phyloP scores from a whole-genome alignment of 306 rosid genomes.

The Pterocarpus macrocarpus region DNA sequence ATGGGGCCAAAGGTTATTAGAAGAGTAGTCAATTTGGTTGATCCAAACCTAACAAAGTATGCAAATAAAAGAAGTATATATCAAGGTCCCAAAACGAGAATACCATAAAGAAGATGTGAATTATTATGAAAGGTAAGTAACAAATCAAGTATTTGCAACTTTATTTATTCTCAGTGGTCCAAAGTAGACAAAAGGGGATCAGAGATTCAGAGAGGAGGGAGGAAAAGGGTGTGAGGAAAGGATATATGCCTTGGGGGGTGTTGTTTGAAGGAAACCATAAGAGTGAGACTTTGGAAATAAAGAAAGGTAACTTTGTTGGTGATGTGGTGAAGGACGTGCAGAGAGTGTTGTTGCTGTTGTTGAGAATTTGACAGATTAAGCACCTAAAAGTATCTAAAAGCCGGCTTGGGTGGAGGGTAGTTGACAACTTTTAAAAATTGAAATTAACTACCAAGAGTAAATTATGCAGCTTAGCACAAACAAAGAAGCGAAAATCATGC shows the following conservation, averaged over 20 bases:
- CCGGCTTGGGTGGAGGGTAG: slow-evolving; percentile 27
- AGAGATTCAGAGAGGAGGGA: neutral
- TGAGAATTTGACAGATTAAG: slow-evolving; percentile 17
- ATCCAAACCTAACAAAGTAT: slow-evolving; percentile 47
- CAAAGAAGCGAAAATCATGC: slow-evolving; percentile 5
- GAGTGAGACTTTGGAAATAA: neutral
- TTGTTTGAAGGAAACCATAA: slow-evolving; percentile 22
- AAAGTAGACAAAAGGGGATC: slow-evolving; percentile 40
- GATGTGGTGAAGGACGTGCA: slow-evolving; percentile 21
- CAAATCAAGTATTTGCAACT: slow-evolving; percentile 24
- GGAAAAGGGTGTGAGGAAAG: slow-evolving; percentile 23
- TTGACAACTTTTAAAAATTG: slow-evolving; percentile 27
- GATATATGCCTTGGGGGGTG: slow-evolving; percentile 37
- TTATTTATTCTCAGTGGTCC: slow-evolving; percentile 50
- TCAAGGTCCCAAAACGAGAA: slow-evolving; percentile 14
- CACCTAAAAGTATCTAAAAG: slow-evolving; percentile 10
- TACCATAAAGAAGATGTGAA: slow-evolving; percentile 30
- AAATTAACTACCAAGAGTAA: neutral
- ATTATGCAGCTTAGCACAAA: neutral
- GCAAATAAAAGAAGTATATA: slow-evolving; percentile 41
- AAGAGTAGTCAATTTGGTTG: slow-evolving; percentile 49
- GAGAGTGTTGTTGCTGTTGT: slow-evolving; percentile 11
- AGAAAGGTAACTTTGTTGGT: neutral
- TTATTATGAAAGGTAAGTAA: slow-evolving; percentile 24
- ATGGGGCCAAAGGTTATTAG: slow-evolving; percentile 36